A percentile compares a stretch with the other conserved stretches of the same genome.
Evolutionary conservation across 2,329 filamentous ascomycete species (phyloP).

Genomic region (Geosmithia flava): DNA sequence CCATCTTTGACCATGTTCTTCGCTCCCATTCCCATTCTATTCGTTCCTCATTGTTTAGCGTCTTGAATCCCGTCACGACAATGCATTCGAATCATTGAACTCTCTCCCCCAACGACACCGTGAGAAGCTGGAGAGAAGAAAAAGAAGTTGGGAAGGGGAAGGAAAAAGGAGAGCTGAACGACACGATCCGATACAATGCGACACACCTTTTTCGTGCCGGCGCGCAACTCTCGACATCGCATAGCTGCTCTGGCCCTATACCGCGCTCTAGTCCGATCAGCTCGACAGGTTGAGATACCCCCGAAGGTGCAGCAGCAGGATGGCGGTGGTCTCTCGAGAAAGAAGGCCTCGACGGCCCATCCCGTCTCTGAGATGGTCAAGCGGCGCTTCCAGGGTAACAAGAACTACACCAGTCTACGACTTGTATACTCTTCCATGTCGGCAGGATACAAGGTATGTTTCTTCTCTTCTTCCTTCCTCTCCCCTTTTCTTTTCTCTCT

Average conservation of each 20-base stretch:
- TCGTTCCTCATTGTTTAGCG: too few relatives aligned
- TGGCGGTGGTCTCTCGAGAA: too few relatives aligned
- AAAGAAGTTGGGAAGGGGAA: too few relatives aligned
- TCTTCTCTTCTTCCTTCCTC: background rate
- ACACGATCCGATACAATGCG: background rate
- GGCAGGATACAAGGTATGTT: slow-evolving; percentile 52
- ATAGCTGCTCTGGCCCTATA: slow-evolving; percentile 56
- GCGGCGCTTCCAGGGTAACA: slow-evolving; percentile 50
- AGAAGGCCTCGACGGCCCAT: slow-evolving; percentile 7
- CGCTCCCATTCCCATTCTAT: too few relatives aligned
- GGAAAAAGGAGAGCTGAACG: too few relatives aligned
- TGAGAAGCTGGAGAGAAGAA: too few relatives aligned
- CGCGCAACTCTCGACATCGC: slow-evolving; percentile 39
- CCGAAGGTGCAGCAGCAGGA: background rate
- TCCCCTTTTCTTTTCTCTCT: too few relatives aligned
- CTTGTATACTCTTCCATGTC: slow-evolving; percentile 50
- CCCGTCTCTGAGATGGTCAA: slow-evolving; percentile 46
- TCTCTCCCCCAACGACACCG: too few relatives aligned
- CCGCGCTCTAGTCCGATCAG: slow-evolving; percentile 53
- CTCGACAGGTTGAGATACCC: slow-evolving; percentile 37
- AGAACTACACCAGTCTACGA: slow-evolving; percentile 41
- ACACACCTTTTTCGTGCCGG: slow-evolving; percentile 25
- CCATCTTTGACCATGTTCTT: too few relatives aligned
- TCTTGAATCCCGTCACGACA: too few relatives aligned
- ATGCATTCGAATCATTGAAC: too few relatives aligned